Percentiles rank a stretch among this genome's conserved stretches.
Conservation (phyloP, 768 basidiomycete species). For the Boletus pseudopeckii region DNA sequence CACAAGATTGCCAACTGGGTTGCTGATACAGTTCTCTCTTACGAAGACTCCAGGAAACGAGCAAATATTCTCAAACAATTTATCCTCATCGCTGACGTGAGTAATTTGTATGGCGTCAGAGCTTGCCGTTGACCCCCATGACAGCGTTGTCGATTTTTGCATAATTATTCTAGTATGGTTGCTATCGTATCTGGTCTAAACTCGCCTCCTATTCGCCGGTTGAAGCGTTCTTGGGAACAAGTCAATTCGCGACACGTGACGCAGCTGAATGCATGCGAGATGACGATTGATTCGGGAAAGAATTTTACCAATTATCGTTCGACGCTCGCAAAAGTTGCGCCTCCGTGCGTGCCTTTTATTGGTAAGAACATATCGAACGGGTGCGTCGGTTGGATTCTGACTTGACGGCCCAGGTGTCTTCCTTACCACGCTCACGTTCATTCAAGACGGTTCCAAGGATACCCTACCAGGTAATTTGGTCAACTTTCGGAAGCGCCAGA, state of each 20-base stretch:
- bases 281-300: slow-evolving; percentile 88
- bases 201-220: slow-evolving; percentile 85
- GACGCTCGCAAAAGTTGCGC: slow-evolving; percentile 75
- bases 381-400: background rate
- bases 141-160: slow-evolving; percentile 82
- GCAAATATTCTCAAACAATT: slow-evolving; percentile 84
- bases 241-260: slow-evolving; percentile 72
- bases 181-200: slow-evolving; percentile 94
- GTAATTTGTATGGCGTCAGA: slow-evolving; percentile 27
- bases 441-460: slow-evolving; percentile 94
- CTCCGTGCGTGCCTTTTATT: slow-evolving; percentile 96
- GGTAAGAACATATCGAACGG: slow-evolving; percentile 46
- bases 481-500: slow-evolving; percentile 95
- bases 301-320: slow-evolving; percentile 92
- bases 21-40: slow-evolving; percentile 73
- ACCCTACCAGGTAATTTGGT: slow-evolving; percentile 72
- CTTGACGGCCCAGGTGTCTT: slow-evolving; percentile 68
- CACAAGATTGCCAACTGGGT: slow-evolving; percentile 90
- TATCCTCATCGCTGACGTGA: slow-evolving; percentile 86
- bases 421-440: slow-evolving; percentile 94
- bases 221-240: slow-evolving; percentile 93
- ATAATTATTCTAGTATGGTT: slow-evolving; percentile 97
- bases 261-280: slow-evolving; percentile 76
- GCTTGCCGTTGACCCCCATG: slow-evolving; percentile 1
- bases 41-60: slow-evolving; percentile 81